A percentile compares a stretch with the other conserved stretches of the same genome.
These are phyloP conservation scores for Termitomyces sp. DNA, from an alignment of 768 basidiomycete genomes.

Conservation along the genomic window DNA sequence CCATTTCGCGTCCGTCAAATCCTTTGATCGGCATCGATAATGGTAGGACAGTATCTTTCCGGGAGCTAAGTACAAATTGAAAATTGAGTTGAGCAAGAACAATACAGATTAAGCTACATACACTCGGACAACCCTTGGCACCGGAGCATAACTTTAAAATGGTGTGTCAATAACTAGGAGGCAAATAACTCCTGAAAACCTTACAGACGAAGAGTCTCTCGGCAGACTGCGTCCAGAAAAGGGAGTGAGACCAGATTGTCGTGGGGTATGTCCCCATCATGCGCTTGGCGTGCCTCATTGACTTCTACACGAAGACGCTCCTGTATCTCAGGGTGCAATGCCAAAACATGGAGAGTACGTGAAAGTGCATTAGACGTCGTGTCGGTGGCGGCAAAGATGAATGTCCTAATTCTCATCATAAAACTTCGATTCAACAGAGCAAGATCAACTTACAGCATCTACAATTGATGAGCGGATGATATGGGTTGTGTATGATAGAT, in stretches of 20 bases:
- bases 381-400: background rate
- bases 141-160: background rate
- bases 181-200: background rate
- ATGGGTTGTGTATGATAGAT: background rate
- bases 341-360: background rate
- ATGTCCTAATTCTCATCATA: background rate
- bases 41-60: slow-evolving; percentile 22
- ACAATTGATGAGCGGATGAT: background rate
- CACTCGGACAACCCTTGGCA: slow-evolving; percentile 12
- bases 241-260: background rate
- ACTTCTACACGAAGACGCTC: background rate
- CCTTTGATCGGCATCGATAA: slow-evolving; percentile 21
- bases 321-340: background rate
- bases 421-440: background rate
- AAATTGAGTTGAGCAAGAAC: background rate
- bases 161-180: background rate
- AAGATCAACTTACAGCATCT: slow-evolving; percentile 13
- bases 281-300: background rate
- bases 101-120: background rate
- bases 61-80: slow-evolving; percentile 5
- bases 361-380: background rate
- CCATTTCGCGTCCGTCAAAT: background rate
- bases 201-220: slow-evolving; percentile 13
- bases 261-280: background rate
- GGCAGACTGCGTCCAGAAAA: background rate